A percentile compares a stretch with the other conserved stretches of the same genome.
Conservation (phyloP, 495 filamentous ascomycete genomes). For the Clohesyomyces aquaticus region DNA sequence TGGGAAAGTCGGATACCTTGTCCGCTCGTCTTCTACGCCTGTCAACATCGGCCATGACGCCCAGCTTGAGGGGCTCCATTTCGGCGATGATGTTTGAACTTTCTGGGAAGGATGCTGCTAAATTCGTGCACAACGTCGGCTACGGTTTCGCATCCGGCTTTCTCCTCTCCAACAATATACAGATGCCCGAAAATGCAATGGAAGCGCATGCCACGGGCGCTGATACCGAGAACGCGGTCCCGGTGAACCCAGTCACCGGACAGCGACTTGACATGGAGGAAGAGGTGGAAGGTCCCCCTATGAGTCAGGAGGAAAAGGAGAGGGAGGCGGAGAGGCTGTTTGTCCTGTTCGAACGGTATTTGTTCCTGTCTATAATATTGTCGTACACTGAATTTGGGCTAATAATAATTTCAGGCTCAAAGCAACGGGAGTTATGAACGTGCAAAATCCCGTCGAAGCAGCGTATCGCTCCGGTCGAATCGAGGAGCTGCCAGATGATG, state of each 20-base stretch:
- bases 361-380: slow-evolving; percentile 16
- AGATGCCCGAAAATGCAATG: slow-evolving; percentile 69
- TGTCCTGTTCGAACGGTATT: slow-evolving; percentile 89
- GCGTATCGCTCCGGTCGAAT: slow-evolving; percentile 78
- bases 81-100: slow-evolving; percentile 84
- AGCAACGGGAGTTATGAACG: slow-evolving; percentile 78
- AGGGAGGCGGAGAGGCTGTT: slow-evolving; percentile 91
- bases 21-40: slow-evolving; percentile 77
- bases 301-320: slow-evolving; percentile 92
- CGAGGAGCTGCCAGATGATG: slow-evolving; percentile 61
- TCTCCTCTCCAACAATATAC: slow-evolving; percentile 77
- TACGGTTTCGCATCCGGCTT: slow-evolving; percentile 93
- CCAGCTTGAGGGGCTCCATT: slow-evolving; percentile 73
- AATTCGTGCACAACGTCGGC: slow-evolving; percentile 53
- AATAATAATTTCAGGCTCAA: slow-evolving; percentile 61
- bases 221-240: slow-evolving; percentile 40
- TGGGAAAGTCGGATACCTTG: slow-evolving; percentile 75
- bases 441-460: slow-evolving; percentile 81
- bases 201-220: slow-evolving; percentile 57
- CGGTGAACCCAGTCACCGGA: slow-evolving; percentile 89
- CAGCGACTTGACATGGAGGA: slow-evolving; percentile 75
- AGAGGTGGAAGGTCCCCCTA: slow-evolving; percentile 61
- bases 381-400: not conserved
- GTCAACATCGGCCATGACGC: slow-evolving; percentile 70
- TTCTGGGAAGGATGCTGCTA: slow-evolving; percentile 60